These are phyloP conservation scores for Ensete ventricosum DNA, from an alignment of 176 grass and related monocot species.

Conservation along the genomic window DNA sequence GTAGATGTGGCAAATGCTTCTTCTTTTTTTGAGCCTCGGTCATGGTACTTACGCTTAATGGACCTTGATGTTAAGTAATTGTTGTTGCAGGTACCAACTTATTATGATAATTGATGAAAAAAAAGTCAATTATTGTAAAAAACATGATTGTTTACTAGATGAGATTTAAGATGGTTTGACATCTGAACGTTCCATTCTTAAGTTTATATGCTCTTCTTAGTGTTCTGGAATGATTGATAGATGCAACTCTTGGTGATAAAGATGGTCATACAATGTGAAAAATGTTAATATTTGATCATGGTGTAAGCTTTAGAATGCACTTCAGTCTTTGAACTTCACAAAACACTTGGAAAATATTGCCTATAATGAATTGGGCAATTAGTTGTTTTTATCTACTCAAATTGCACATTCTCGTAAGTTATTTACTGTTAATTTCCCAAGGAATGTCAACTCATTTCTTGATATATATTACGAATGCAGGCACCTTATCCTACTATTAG, in stretches of 20 bases:
- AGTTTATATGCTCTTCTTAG: conserved; percentile 30
- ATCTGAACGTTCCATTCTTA: conserved; percentile 24
- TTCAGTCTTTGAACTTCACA: too few relatives aligned
- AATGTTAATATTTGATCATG: background rate
- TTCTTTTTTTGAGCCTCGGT: background rate
- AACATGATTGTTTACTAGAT: background rate
- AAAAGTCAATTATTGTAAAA: too few relatives aligned
- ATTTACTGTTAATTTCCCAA: background rate
- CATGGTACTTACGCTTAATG: background rate
- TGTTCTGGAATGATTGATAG: conserved; percentile 30
- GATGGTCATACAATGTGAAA: background rate
- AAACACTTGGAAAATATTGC: too few relatives aligned
- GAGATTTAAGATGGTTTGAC: background rate
- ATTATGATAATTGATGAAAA: too few relatives aligned
- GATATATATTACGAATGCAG: background rate
- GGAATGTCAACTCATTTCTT: too few relatives aligned
- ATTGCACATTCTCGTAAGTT: background rate
- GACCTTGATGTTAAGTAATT: background rate
- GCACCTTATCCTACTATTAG: background rate
- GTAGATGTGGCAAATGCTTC: background rate
- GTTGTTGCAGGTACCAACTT: too few relatives aligned
- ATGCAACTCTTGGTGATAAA: background rate
- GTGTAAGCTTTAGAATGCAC: too few relatives aligned
- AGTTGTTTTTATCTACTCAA: too few relatives aligned
- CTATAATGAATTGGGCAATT: too few relatives aligned